Base-by-base conservation (phyloP, 2,329 filamentous ascomycete genomes). In the Colletotrichum sidae region DNA sequence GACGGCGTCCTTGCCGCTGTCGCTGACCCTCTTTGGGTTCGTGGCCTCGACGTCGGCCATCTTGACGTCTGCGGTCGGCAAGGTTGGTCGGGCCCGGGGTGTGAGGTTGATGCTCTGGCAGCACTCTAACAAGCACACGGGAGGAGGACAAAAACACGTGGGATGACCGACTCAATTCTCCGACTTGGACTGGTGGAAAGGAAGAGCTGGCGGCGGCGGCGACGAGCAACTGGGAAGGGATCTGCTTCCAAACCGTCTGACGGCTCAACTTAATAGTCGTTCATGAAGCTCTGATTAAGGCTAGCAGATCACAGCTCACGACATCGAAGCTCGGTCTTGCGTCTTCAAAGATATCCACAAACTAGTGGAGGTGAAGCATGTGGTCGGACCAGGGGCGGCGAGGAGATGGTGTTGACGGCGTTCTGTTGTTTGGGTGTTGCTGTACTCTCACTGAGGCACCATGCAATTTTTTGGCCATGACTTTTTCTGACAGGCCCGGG, bases 31-130 rank as follows among this genome's bases (percentile, higher is more conserved):
- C 35, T 61, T 60, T 34, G 64, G 50, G 44, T 50, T 50, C 25
- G 67, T 56, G 47, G 74, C 64, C 60, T 76, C 72, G 51, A 77
- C 72, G 61, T 75, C 73, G 38, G 69, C 67, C 46, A 63, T 58
- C 33, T 67, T 72, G 47, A 69, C 72, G 71, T 72, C 71, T 44
- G 17, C 59, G 15, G 35, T 46, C 4, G 25, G 25, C 4, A 25
- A 45, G 41, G 37, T 12, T 25, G 46, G 17, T 55, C 9, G 38
- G 52, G 52, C 34, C 52, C 52, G 52, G 52, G 39, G 25, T 25
- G 25, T 25, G 25, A 3, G 25, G 25, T 25, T 25, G 25, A 25
- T 25, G 25, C 25, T 25, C 25, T 25, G 25, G 25, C 25, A 25
- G 25, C 25, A 25, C 25, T 25, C 25, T 25, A 25, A 25, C 25